Evolutionary conservation across 1,139 yeast genomes (phyloP), one percentile per base, ranked within the genome.

Genomic region (Casaregolazyma suthepensis): DNA sequence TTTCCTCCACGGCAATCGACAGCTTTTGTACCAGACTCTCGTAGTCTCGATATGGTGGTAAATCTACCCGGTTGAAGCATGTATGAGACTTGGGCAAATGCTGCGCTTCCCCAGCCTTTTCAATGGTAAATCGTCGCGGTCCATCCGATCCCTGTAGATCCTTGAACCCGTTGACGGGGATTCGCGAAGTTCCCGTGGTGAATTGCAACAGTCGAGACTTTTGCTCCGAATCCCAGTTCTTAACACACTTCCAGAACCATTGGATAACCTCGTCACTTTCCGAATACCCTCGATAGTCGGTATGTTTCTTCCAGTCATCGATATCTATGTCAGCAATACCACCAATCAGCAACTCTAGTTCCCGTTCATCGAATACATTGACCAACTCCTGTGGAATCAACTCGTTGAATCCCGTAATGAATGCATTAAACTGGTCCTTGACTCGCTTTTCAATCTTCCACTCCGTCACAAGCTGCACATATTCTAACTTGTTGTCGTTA

Each of bases 101-200:
- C 65, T 85, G 85, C 42, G 87, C 69, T 68, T 93, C 98, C 55
- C 99, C 99, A 5, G 98, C 97, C 71, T 90, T 91, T 71, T 94
- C 99, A 70, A 93, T 91, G 6, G 99, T 93, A 70, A 94, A 94
- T 67, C 98, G 82, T 77, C 99, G 87, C 52, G 99, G 99, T 56
- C 99, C 99, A 73, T 93, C 99, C 19, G 96, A 87, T 59, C 99
- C 99, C 74, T 93, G 99, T 63, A 93, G 78, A 73, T 93, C 99
- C 72, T 93, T 93, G 77, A 93, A 93, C 44, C 99, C 99, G 71
- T 93, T 93, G 61, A 93, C 99, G 2, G 99, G 99, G 56, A 94
- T 91, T 75, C 99, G 87, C 22, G 97, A 89, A 1, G 99, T 93
- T 77, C 99, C 99, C 0, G 99, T 93, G 18, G 98, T 91, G 68